phyloP scores from a whole-genome alignment of 2,329 filamentous ascomycete genomes.

The Fusarium citri region DNA sequence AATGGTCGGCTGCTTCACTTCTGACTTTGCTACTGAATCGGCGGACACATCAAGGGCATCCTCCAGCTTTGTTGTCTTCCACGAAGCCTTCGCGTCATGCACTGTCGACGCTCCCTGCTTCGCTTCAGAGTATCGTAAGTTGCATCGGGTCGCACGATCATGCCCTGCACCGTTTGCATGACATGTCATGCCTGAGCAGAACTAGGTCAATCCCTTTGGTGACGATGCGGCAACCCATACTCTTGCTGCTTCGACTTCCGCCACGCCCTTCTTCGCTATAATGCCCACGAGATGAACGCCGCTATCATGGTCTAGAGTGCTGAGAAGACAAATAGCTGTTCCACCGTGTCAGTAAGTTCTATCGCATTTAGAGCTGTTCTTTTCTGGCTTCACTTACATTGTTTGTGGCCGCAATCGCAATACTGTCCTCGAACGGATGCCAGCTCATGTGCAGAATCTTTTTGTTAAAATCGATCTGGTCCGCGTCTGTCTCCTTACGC shows the following conservation, averaged over 20 bases:
- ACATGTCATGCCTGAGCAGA: slow-evolving; percentile 35
- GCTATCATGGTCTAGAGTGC: slow-evolving; percentile 66
- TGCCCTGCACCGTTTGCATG: slow-evolving; percentile 37
- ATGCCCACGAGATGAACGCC: slow-evolving; percentile 45
- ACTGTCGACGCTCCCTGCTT: slow-evolving; percentile 26
- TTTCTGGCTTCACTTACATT: slow-evolving; percentile 78
- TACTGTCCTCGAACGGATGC: slow-evolving; percentile 99
- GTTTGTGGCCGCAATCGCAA: slow-evolving; percentile 98
- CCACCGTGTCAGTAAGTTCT: slow-evolving; percentile 40
- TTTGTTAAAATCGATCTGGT: slow-evolving; percentile 99
- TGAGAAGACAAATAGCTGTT: slow-evolving; percentile 81
- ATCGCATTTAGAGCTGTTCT: background rate
- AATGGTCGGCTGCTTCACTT: slow-evolving; percentile 22
- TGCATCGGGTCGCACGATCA: slow-evolving; percentile 37
- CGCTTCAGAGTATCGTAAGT: slow-evolving; percentile 44
- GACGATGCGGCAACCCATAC: slow-evolving; percentile 27
- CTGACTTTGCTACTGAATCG: slow-evolving; percentile 28
- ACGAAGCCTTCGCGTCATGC: slow-evolving; percentile 27
- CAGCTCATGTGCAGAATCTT: slow-evolving; percentile 99
- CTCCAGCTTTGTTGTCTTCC: slow-evolving; percentile 25
- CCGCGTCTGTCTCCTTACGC: slow-evolving; percentile 98
- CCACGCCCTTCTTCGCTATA: slow-evolving; percentile 32
- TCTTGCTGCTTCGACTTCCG: slow-evolving; percentile 31
- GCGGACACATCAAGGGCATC: slow-evolving; percentile 34
- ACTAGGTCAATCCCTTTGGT: slow-evolving; percentile 30